Conservation (phyloP, 805 yeast species). For the Sugiyamaella boreocaroliniensis region DNA sequence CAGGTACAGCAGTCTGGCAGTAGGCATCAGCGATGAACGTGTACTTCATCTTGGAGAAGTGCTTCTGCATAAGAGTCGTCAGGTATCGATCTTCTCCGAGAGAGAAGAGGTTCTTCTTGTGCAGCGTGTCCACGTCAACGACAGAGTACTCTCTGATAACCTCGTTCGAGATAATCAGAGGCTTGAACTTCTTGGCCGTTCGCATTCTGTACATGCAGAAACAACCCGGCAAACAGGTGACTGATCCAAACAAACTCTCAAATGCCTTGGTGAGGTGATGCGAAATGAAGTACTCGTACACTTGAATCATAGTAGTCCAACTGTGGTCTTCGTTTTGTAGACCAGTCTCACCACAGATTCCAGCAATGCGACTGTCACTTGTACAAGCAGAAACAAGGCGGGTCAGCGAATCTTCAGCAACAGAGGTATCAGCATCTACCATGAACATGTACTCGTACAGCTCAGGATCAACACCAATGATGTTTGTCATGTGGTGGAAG, state of each 20-base stretch:
- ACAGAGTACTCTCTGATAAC: constrained; percentile 51
- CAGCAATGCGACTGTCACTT: constrained; percentile 52
- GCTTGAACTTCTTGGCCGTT: constrained; percentile 45
- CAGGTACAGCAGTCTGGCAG: constrained; percentile 54
- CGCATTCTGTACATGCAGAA: constrained; percentile 48
- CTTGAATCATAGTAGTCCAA: constrained; percentile 58
- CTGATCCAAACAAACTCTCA: constrained; percentile 55
- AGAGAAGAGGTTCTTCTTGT: constrained; percentile 52
- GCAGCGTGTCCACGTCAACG: constrained; percentile 51
- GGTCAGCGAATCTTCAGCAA: constrained; percentile 46
- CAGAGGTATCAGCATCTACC: constrained; percentile 61
- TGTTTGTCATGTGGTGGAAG: constrained; percentile 47
- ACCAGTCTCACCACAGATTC: constrained; percentile 58
- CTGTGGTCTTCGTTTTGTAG: constrained; percentile 47
- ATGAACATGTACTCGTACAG: constrained; percentile 49
- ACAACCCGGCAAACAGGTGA: constrained; percentile 64
- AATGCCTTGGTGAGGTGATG: constrained; percentile 60
- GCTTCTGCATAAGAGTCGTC: constrained; percentile 50
- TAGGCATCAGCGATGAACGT: constrained; percentile 53
- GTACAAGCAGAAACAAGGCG: constrained; percentile 53
- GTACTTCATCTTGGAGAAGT: constrained; percentile 50
- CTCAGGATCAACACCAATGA: constrained; percentile 57
- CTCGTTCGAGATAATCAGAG: constrained; percentile 54
- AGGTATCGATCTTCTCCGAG: constrained; percentile 58
- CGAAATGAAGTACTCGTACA: constrained; percentile 56